A percentile compares a stretch with the other conserved stretches of the same genome.
Evolutionary conservation across 2,329 filamentous ascomycete genomes (phyloP).

Genomic region (Seiridium cupressi): DNA sequence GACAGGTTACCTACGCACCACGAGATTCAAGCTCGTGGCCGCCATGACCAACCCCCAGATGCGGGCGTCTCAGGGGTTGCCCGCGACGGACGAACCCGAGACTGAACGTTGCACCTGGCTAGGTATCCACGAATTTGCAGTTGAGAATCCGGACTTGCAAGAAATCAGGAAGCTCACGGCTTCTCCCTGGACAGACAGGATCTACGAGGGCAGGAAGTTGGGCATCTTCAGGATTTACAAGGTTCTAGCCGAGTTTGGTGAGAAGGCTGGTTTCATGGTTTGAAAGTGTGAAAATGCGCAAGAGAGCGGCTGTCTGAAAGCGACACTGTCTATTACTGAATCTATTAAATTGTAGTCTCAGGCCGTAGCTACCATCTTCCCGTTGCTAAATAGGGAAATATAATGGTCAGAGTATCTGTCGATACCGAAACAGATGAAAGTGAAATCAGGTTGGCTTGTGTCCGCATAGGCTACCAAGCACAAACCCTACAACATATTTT

Average conservation of each 20-base stretch:
- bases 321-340: too few species aligned
- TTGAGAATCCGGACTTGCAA: conserved; percentile 7
- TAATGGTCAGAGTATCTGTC: too few species aligned
- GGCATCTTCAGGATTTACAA: conserved; percentile 7
- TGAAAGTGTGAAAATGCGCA: background rate
- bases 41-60: conserved; percentile 2
- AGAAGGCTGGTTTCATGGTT: conserved; percentile 13
- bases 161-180: conserved; percentile 8
- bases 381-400: too few species aligned
- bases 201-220: conserved; percentile 8
- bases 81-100: conserved; percentile 13
- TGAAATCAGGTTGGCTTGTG: too few species aligned
- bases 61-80: conserved; percentile 16
- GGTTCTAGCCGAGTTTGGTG: conserved; percentile 10
- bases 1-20: conserved; percentile 20
- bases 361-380: too few species aligned
- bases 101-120: conserved; percentile 17
- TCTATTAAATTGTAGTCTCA: too few species aligned
- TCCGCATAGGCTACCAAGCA: too few species aligned
- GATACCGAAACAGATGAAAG: too few species aligned
- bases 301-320: background rate
- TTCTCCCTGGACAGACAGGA: conserved; percentile 14
- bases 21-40: conserved; percentile 18
- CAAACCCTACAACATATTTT: too few species aligned
- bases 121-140: conserved; percentile 10